phyloP scores from a whole-genome alignment of 2,329 filamentous ascomycete species.

The Verticillium klebahnii region DNA sequence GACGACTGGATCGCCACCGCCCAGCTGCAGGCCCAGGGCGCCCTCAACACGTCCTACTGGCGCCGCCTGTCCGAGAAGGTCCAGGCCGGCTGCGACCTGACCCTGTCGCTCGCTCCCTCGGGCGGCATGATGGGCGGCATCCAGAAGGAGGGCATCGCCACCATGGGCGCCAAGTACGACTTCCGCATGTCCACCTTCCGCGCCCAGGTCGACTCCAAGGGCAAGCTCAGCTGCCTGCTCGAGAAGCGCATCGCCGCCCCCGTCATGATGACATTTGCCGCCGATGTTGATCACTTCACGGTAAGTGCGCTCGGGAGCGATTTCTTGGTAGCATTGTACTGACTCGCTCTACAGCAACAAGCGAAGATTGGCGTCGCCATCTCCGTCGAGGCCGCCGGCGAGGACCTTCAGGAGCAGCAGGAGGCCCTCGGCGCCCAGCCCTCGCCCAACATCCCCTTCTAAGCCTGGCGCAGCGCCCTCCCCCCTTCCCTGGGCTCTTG shows the following conservation, averaged over 20 bases:
- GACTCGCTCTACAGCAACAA: constrained; percentile 61
- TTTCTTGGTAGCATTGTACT: neutral
- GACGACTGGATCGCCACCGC: constrained; percentile 89
- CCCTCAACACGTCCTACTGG: constrained; percentile 91
- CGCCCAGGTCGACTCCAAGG: constrained; percentile 91
- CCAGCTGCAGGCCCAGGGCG: constrained; percentile 78
- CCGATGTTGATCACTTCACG: constrained; percentile 93
- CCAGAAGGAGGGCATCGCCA: constrained; percentile 83
- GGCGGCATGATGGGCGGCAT: constrained; percentile 70
- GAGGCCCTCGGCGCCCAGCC: constrained; percentile 53
- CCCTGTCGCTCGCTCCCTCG: constrained; percentile 71
- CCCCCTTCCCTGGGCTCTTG: constrained; percentile 2
- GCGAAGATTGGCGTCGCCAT: constrained; percentile 94
- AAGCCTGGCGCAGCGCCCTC: constrained; percentile 24
- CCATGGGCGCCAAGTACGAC: constrained; percentile 95
- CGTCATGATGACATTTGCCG: constrained; percentile 90
- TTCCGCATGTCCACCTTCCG: constrained; percentile 95
- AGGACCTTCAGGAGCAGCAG: constrained; percentile 84
- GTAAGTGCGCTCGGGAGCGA: constrained; percentile 50
- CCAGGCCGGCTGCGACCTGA: constrained; percentile 92
- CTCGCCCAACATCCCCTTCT: constrained; percentile 61
- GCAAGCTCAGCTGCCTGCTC: constrained; percentile 85
- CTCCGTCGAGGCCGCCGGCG: constrained; percentile 79
- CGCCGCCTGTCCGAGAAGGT: constrained; percentile 88
- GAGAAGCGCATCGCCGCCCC: constrained; percentile 95